These are phyloP conservation scores for Malassezia dermatis DNA, from an alignment of 1,284 basidiomycete species.

Conservation along the genomic window DNA sequence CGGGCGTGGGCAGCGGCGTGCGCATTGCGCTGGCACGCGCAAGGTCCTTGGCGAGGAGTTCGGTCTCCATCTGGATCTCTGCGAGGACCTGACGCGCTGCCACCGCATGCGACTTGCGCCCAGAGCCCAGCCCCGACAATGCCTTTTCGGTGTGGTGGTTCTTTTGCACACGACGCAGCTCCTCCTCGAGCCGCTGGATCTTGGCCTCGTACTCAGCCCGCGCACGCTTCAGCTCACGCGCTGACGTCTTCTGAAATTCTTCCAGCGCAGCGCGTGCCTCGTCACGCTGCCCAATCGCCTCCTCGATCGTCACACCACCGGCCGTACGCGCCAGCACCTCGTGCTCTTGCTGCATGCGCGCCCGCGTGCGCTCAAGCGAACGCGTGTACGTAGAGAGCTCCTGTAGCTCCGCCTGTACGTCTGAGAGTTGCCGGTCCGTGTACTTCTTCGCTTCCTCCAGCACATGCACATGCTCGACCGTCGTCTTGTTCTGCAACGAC, in stretches of 20 bases:
- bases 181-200: constrained; percentile 59
- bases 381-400: constrained; percentile 65
- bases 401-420: constrained; percentile 66
- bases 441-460: constrained; percentile 92
- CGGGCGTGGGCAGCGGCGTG: constrained; percentile 18
- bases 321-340: constrained; percentile 68
- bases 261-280: constrained; percentile 53
- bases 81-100: constrained; percentile 56
- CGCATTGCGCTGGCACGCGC: constrained; percentile 36
- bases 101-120: constrained; percentile 54
- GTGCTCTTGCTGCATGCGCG: constrained; percentile 65
- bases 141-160: constrained; percentile 48
- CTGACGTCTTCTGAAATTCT: constrained; percentile 58
- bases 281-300: constrained; percentile 39
- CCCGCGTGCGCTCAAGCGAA: constrained; percentile 70
- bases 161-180: constrained; percentile 53
- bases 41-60: constrained; percentile 41
- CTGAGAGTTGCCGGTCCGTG: constrained; percentile 79
- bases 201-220: constrained; percentile 60
- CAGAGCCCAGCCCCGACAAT: constrained; percentile 40
- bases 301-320: constrained; percentile 17
- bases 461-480: constrained; percentile 96
- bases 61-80: constrained; percentile 55
- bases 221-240: constrained; percentile 60
- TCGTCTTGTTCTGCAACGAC: constrained; percentile 86